Conservation (phyloP, 768 basidiomycete species). For the Xerocomellus amylosporus region DNA sequence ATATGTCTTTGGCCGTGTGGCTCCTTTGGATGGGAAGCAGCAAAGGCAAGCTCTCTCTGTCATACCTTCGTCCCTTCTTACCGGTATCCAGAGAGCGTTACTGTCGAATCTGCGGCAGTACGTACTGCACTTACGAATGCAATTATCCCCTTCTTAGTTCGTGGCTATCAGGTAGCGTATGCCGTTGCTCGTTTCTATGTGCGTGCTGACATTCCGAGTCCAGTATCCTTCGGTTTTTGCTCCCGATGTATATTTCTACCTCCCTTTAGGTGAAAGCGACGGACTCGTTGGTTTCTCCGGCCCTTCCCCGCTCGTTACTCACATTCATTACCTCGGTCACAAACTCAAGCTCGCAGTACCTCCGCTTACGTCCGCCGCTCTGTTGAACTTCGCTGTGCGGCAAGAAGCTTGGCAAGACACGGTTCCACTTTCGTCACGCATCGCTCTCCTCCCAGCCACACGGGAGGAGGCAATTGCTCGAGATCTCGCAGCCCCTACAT, state of each 20-base stretch:
- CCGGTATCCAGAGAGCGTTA: slow-evolving; percentile 32
- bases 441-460: slow-evolving; percentile 33
- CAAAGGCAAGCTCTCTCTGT: slow-evolving; percentile 31
- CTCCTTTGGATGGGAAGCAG: slow-evolving; percentile 46
- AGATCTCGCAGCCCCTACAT: slow-evolving; percentile 31
- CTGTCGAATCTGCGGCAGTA: slow-evolving; percentile 27
- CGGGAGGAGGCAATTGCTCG: slow-evolving; percentile 33
- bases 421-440: slow-evolving; percentile 21
- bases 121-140: slow-evolving; percentile 30
- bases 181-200: background rate
- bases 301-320: slow-evolving; percentile 31
- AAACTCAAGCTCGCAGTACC: slow-evolving; percentile 42
- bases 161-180: slow-evolving; percentile 40
- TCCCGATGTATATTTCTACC: slow-evolving; percentile 42
- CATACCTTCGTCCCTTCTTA: slow-evolving; percentile 11
- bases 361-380: slow-evolving; percentile 39
- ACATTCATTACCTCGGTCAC: slow-evolving; percentile 41
- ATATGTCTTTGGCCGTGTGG: slow-evolving; percentile 43
- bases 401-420: slow-evolving; percentile 37
- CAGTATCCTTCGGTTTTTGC: slow-evolving; percentile 44
- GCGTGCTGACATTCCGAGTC: slow-evolving; percentile 4
- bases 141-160: slow-evolving; percentile 40
- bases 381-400: slow-evolving; percentile 37
- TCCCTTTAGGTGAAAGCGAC: slow-evolving; percentile 37
- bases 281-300: slow-evolving; percentile 28